Evolutionary conservation across 176 grass and related monocot genomes (phyloP).

Genomic region (Tillandsia leiboldiana): DNA sequence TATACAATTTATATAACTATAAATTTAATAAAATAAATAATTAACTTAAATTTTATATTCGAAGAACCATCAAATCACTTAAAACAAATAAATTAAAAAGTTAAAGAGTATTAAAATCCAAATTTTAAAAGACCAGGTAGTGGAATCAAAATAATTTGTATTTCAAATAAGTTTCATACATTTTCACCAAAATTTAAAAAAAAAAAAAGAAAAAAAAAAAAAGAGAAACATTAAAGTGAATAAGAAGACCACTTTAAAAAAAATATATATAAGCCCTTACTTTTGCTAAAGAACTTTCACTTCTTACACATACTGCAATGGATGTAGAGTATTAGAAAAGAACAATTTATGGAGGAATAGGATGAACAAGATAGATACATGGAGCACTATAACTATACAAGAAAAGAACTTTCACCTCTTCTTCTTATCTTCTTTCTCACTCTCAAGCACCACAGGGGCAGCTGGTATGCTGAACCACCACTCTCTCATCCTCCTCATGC

Average conservation of each 20-base stretch:
- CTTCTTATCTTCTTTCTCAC: slow-evolving; percentile 76
- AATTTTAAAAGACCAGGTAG: too few relatives aligned
- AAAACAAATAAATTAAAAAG: too few relatives aligned
- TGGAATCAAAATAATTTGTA: too few relatives aligned
- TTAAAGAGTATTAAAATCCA: too few relatives aligned
- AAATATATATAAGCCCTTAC: neutral
- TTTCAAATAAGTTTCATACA: too few relatives aligned
- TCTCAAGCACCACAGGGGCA: slow-evolving; percentile 83
- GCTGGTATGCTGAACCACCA: slow-evolving; percentile 99
- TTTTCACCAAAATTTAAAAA: too few relatives aligned
- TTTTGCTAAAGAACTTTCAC: neutral
- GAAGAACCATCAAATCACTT: too few relatives aligned
- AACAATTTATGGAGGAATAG: neutral
- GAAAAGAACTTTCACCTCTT: slow-evolving; percentile 32
- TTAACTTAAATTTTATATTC: too few relatives aligned
- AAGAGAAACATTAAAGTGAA: too few relatives aligned
- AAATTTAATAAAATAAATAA: too few relatives aligned
- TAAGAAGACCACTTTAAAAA: too few relatives aligned
- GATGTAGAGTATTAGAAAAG: neutral
- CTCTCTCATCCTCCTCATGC: slow-evolving; percentile 72
- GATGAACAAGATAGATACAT: neutral
- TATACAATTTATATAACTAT: too few relatives aligned
- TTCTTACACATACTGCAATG: neutral
- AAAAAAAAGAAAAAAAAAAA: neutral
- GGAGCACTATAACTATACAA: slow-evolving; percentile 1